Evolutionary conservation across 371 early-diverging fungal genomes (phyloP).

Genomic region (Mucor circinelloides): DNA sequence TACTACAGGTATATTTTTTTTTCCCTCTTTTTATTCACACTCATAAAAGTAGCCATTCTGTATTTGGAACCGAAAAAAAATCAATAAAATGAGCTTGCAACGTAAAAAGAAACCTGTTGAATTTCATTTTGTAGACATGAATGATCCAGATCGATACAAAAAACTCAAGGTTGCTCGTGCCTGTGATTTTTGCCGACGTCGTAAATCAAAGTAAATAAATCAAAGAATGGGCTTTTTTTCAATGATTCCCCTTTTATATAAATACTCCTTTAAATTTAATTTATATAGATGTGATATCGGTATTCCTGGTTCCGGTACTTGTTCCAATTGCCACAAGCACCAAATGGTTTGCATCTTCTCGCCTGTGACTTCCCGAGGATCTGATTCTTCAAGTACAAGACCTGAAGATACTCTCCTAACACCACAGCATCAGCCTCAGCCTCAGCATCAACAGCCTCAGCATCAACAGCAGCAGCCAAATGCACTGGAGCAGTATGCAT

Average conservation of each 20-base stretch:
- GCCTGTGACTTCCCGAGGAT: slow-evolving; percentile 17
- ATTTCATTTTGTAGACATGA: slow-evolving; percentile 50
- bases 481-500: neutral
- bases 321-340: slow-evolving; percentile 38
- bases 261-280: slow-evolving; percentile 2
- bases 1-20: neutral
- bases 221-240: neutral
- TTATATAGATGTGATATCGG: slow-evolving; percentile 39
- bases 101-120: slow-evolving; percentile 29
- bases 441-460: neutral
- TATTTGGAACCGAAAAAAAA: slow-evolving; percentile 5
- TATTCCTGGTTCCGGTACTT: slow-evolving; percentile 41
- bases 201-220: slow-evolving; percentile 48
- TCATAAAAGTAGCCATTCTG: neutral
- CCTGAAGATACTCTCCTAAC: neutral
- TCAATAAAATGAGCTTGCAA: slow-evolving; percentile 17
- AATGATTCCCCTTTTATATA: neutral
- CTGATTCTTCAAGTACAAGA: slow-evolving; percentile 4
- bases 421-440: neutral
- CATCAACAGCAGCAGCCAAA: neutral
- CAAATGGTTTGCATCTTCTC: slow-evolving; percentile 31
- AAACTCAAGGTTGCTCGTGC: slow-evolving; percentile 46
- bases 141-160: slow-evolving; percentile 43
- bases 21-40: neutral
- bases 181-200: slow-evolving; percentile 46